Evolutionary conservation across 2,329 filamentous ascomycete genomes (phyloP), one percentile per base, ranked within the genome.

Genomic region (Sordariomycetes sp.): DNA sequence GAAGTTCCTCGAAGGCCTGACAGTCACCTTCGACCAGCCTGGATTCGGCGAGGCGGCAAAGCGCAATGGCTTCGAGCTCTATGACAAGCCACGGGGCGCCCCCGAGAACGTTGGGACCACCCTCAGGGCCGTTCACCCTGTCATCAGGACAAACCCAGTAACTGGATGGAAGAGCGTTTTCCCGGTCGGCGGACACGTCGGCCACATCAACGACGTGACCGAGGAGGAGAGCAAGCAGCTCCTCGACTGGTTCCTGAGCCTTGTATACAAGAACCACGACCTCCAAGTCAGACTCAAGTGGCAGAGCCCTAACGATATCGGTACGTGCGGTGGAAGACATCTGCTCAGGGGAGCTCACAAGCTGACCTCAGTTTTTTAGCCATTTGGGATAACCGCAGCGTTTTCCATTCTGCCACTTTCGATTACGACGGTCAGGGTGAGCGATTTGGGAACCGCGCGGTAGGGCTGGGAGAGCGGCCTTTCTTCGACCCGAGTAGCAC

Each of bases 131-230:
- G 65, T 78, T 3, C 79, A 83, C 65, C 80, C 80, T 0, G 76
- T 83, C 4, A 67, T 83, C 25, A 74, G 80, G 48, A 82, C 79
- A 11, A 82, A 83, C 65, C 80, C 79, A 0, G 78, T 83, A 0
- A 82, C 79, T 0, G 79, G 80, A 1, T 83, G 80, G 79, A 81
- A 80, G 66, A 75, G 71, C 48, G 66, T 82, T 35, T 82, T 80
- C 62, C 76, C 77, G 2, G 72, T 80, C 1, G 79, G 78, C 16
- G 73, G 74, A 20, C 78, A 81, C 64, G 75, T 79, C 0, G 67
- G 73, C 52, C 70, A 73, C 59, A 79, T 83, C 69, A 79, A 82
- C 60, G 77, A 71, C 0, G 66, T 83, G 7, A 74, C 71, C 0
- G 69, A 74, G 3, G 71, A 72, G 1, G 80, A 82, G 68, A 77